phyloP scores from a whole-genome alignment of 108 stramenopile genomes.

The Cyclotella cryptica region DNA sequence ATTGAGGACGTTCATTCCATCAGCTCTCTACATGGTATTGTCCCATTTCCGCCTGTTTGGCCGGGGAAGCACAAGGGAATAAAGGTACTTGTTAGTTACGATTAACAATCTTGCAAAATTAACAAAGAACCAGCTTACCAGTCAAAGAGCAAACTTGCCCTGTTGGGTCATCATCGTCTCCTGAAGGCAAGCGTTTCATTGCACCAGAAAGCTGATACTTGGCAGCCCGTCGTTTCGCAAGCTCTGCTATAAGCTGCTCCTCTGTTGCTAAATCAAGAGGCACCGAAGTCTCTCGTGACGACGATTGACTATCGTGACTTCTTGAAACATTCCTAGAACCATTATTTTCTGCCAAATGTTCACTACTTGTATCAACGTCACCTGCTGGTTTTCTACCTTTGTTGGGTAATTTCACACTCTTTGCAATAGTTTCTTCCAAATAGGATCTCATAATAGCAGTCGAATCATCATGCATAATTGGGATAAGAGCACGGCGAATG shows the following conservation, averaged over 20 bases:
- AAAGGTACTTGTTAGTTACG: constrained; percentile 11
- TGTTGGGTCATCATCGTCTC: constrained; percentile 60
- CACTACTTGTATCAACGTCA: constrained; percentile 15
- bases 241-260: constrained; percentile 75
- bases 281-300: neutral
- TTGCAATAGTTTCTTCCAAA: constrained; percentile 81
- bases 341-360: neutral
- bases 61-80: neutral
- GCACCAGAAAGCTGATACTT: constrained; percentile 71
- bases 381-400: constrained; percentile 15
- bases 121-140: neutral
- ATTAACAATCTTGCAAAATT: neutral
- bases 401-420: constrained; percentile 70
- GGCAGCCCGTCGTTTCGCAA: constrained; percentile 73
- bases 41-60: constrained; percentile 64
- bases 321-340: neutral
- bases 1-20: constrained; percentile 61
- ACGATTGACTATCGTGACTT: neutral
- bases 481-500: constrained; percentile 72
- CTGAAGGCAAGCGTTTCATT: constrained; percentile 54
- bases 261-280: constrained; percentile 65
- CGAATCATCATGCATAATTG: constrained; percentile 86
- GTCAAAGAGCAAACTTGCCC: constrained; percentile 77
- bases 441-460: constrained; percentile 83
- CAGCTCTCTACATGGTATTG: constrained; percentile 76